These are phyloP conservation scores for Knufia fluminis DNA, from an alignment of 2,329 filamentous ascomycete species.

Conservation along the genomic window DNA sequence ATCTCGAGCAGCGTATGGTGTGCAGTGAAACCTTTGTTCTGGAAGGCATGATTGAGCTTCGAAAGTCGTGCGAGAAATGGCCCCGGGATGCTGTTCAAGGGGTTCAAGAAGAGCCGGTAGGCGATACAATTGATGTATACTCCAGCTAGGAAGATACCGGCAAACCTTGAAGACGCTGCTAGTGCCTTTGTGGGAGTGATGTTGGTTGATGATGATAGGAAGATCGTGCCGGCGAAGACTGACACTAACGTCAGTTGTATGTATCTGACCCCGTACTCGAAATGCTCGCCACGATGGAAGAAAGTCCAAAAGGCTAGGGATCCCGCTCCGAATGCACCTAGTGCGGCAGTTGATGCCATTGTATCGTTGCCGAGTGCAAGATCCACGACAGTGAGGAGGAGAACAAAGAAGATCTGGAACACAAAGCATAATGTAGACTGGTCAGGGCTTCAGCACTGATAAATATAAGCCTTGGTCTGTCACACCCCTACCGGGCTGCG, in stretches of 20 bases:
- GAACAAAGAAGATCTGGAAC: too few species aligned
- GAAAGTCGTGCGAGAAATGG: slow-evolving; percentile 22
- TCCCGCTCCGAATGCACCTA: background rate
- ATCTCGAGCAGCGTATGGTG: slow-evolving; percentile 10
- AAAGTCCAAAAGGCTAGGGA: slow-evolving; percentile 10
- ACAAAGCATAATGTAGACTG: too few species aligned
- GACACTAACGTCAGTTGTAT: slow-evolving; percentile 12
- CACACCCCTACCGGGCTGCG: too few species aligned
- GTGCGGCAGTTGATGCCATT: background rate
- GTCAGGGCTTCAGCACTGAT: too few species aligned
- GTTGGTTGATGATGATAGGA: slow-evolving; percentile 9
- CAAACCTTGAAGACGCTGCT: slow-evolving; percentile 5
- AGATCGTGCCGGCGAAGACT: slow-evolving; percentile 5
- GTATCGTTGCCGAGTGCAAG: background rate
- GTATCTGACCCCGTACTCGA: slow-evolving; percentile 11
- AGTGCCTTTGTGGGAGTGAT: slow-evolving; percentile 6
- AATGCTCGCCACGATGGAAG: slow-evolving; percentile 18
- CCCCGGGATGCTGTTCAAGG: slow-evolving; percentile 26
- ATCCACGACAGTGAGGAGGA: too few species aligned
- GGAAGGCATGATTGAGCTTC: slow-evolving; percentile 12
- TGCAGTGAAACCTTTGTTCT: slow-evolving; percentile 5
- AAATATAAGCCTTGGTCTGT: too few species aligned
- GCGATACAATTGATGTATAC: slow-evolving; percentile 16
- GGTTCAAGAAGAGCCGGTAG: slow-evolving; percentile 27
- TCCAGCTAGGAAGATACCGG: slow-evolving; percentile 10